Percentiles rank a stretch among this genome's conserved stretches.
phyloP scores from a whole-genome alignment of 2,329 filamentous ascomycete genomes.

The Hymenoscyphus scutula region DNA sequence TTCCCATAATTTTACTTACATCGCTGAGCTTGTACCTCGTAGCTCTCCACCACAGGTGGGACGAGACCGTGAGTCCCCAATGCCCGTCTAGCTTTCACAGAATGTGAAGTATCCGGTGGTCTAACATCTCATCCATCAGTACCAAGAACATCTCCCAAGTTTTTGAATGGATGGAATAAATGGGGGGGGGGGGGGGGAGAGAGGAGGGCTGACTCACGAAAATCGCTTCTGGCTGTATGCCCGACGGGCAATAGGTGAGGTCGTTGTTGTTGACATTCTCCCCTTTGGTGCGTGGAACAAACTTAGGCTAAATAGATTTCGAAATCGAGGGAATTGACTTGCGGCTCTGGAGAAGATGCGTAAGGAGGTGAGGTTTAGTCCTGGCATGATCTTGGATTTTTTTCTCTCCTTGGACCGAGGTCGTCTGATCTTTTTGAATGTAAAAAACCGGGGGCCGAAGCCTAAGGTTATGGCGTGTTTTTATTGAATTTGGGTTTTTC shows the following conservation, averaged over 20 bases:
- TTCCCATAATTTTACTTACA: too few species aligned
- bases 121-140: neutral
- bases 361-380: neutral
- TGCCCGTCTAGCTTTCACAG: slow-evolving; percentile 26
- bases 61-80: slow-evolving; percentile 31
- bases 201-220: slow-evolving; percentile 22
- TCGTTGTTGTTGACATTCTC: neutral
- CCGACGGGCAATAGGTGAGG: neutral
- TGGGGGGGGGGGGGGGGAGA: too few species aligned
- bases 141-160: neutral
- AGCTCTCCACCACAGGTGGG: slow-evolving; percentile 32
- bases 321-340: neutral
- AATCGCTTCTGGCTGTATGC: neutral
- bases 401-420: neutral
- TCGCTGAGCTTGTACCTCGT: slow-evolving; percentile 31
- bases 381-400: neutral
- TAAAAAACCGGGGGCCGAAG: neutral
- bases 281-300: neutral
- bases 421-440: neutral
- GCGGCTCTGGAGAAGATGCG: neutral
- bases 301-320: neutral
- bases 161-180: too few species aligned
- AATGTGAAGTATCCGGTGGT: slow-evolving; percentile 32
- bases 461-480: neutral
- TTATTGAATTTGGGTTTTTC: neutral